Percentiles rank a stretch among this genome's conserved stretches.
These are phyloP conservation scores for Prunus yedoensis DNA, from an alignment of 331 rosid genomes.

Conservation along the genomic window DNA sequence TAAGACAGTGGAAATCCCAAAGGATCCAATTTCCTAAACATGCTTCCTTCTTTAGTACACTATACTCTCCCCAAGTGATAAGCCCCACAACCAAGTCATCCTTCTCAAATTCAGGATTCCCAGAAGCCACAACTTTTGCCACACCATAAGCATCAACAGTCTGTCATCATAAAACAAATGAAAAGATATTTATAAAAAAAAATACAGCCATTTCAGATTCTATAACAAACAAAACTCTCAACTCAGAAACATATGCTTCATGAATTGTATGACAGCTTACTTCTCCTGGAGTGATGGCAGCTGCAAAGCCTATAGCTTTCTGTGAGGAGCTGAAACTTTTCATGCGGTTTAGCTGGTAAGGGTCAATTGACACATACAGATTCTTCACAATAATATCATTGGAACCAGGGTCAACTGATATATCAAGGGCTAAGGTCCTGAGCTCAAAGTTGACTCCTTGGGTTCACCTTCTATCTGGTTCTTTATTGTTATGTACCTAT, in stretches of 20 bases:
- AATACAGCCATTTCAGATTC: background rate
- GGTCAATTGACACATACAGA: conserved; percentile 67
- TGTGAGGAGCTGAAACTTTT: conserved; percentile 48
- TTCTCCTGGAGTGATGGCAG: conserved; percentile 35
- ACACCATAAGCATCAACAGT: conserved; percentile 45
- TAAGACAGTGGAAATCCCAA: conserved; percentile 55
- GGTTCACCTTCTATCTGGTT: conserved; percentile 43
- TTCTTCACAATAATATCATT: conserved; percentile 52
- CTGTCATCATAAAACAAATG: conserved; percentile 24
- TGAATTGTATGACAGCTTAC: conserved; percentile 23
- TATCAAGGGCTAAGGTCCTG: conserved; percentile 28
- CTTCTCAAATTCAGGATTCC: conserved; percentile 48
- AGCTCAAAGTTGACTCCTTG: conserved; percentile 51
- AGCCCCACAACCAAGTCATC: conserved; percentile 63
- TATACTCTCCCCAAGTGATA: conserved; percentile 64
- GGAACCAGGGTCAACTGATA: conserved; percentile 28
- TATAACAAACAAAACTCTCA: background rate
- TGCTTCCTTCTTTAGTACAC: conserved; percentile 38
- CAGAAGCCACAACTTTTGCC: conserved; percentile 63
- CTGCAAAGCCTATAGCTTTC: conserved; percentile 12
- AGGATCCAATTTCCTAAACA: conserved; percentile 51
- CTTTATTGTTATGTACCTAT: conserved; percentile 40
- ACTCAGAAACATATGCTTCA: background rate
- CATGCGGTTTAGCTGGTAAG: conserved; percentile 63
- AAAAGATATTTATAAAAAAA: background rate